Conservation (phyloP, 345 rosid species). For the Isatis tinctoria region DNA sequence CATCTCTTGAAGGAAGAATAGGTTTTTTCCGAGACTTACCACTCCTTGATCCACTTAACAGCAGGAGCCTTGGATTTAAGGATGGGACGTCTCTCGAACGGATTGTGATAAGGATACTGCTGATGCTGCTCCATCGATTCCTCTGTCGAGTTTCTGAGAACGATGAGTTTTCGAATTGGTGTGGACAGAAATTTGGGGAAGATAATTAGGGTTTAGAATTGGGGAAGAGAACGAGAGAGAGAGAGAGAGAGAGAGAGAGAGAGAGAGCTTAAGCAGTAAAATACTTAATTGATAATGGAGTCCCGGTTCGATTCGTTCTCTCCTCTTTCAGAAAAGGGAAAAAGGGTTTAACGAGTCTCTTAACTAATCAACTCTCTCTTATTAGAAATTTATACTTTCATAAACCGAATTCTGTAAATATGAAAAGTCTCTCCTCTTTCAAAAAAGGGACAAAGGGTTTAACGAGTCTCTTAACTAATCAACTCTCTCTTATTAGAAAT, state of each 20-base stretch:
- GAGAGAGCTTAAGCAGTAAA: too few relatives aligned
- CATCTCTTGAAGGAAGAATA: not conserved
- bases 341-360: not conserved
- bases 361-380: not conserved
- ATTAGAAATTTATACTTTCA: not conserved
- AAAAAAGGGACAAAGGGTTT: too few relatives aligned
- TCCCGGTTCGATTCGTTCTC: constrained; percentile 8
- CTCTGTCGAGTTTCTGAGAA: not conserved
- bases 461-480: too few relatives aligned
- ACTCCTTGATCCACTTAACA: constrained; percentile 78
- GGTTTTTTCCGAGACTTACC: constrained; percentile 38
- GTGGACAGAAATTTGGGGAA: not conserved
- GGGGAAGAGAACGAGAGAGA: not conserved
- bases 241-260: not conserved
- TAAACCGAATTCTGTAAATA: not conserved
- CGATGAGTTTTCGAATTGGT: not conserved
- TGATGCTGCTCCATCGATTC: constrained; percentile 25
- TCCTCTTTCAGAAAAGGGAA: not conserved
- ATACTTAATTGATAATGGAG: not conserved
- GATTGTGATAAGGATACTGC: constrained; percentile 45
- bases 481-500: too few relatives aligned
- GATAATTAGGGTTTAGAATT: constrained; percentile 4
- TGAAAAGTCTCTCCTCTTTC: too few relatives aligned
- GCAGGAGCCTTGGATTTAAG: constrained; percentile 67
- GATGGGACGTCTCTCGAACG: constrained; percentile 76